phyloP scores from a whole-genome alignment of 805 yeast species.

The Grigorovia jiainica region DNA sequence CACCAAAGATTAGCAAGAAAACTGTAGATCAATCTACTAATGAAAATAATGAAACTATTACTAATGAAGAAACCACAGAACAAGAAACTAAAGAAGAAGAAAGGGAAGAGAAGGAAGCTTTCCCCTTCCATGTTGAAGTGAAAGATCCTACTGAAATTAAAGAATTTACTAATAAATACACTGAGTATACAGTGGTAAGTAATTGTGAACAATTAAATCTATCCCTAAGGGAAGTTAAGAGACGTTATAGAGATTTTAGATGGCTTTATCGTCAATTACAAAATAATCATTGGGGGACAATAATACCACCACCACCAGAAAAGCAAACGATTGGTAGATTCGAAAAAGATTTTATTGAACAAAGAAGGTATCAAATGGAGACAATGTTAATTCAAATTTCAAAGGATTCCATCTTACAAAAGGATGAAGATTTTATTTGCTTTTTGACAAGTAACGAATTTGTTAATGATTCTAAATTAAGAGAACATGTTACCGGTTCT shows the following conservation, averaged over 20 bases:
- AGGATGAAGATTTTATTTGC: slow-evolving; percentile 67
- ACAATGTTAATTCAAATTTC: slow-evolving; percentile 75
- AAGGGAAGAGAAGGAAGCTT: slow-evolving; percentile 2
- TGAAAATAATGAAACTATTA: background rate
- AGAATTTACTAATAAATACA: slow-evolving; percentile 80
- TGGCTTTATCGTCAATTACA: slow-evolving; percentile 89
- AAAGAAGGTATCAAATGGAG: slow-evolving; percentile 74
- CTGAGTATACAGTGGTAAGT: slow-evolving; percentile 73
- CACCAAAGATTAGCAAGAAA: background rate
- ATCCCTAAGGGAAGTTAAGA: slow-evolving; percentile 50
- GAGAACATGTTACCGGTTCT: slow-evolving; percentile 52
- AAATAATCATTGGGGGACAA: slow-evolving; percentile 77
- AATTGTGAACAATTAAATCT: slow-evolving; percentile 32
- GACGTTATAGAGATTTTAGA: slow-evolving; percentile 86
- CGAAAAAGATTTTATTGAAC: slow-evolving; percentile 81
- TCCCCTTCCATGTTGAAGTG: slow-evolving; percentile 46
- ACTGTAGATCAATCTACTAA: background rate
- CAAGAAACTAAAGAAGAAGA: slow-evolving; percentile 7
- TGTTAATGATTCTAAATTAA: slow-evolving; percentile 53
- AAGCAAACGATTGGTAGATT: slow-evolving; percentile 90
- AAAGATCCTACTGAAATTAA: slow-evolving; percentile 91
- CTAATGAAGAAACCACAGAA: background rate
- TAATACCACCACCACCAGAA: slow-evolving; percentile 93
- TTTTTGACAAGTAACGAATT: slow-evolving; percentile 73
- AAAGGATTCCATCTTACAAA: slow-evolving; percentile 43